Conservation (phyloP, 345 rosid species). For the Lepidium sativum region DNA sequence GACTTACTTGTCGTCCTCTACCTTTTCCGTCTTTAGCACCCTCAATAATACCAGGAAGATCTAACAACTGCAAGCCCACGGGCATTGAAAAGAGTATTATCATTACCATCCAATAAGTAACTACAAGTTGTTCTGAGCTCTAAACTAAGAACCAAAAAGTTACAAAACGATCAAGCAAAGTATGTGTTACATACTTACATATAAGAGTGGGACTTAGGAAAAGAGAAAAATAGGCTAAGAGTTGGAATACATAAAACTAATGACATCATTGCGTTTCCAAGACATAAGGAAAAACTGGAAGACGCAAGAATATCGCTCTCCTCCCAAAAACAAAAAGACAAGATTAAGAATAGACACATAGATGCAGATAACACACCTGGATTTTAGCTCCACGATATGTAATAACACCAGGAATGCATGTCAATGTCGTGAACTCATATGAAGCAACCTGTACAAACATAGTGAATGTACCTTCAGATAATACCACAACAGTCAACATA, state of each 20-base stretch:
- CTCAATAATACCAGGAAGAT: slow-evolving; percentile 98
- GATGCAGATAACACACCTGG: slow-evolving; percentile 43
- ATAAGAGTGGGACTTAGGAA: not conserved
- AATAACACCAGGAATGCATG: slow-evolving; percentile 97
- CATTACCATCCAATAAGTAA: not conserved
- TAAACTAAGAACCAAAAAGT: not conserved
- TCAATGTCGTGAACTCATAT: slow-evolving; percentile 95
- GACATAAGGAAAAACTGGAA: not conserved
- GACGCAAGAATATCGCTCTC: not conserved
- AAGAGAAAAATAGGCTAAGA: not conserved
- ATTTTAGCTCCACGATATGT: slow-evolving; percentile 92
- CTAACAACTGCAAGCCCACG: slow-evolving; percentile 56
- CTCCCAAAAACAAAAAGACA: not conserved
- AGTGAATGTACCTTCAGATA: slow-evolving; percentile 1
- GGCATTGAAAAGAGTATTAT: not conserved
- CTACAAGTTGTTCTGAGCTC: not conserved
- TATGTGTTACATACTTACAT: not conserved
- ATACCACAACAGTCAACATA: not conserved
- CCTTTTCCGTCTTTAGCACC: slow-evolving; percentile 99
- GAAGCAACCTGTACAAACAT: slow-evolving; percentile 73
- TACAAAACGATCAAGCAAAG: not conserved
- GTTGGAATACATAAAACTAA: not conserved
- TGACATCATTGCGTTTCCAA: not conserved
- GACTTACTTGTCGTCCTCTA: slow-evolving; percentile 86
- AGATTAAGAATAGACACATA: not conserved